phyloP scores from a whole-genome alignment of 2,329 filamentous ascomycete genomes.

The Penicillium frequentans region DNA sequence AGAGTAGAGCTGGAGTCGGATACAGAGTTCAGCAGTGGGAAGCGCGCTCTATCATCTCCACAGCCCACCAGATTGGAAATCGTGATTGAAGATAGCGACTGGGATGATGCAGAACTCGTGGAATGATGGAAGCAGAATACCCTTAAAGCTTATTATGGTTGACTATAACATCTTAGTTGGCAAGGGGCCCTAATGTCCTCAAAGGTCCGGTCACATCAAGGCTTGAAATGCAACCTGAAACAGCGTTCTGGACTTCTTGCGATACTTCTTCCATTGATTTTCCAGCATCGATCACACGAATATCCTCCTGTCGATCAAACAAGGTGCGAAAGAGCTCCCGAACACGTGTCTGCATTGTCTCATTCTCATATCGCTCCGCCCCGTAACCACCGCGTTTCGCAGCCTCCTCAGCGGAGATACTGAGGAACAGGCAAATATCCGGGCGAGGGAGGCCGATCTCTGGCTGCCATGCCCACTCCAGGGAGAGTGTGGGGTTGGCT shows the following conservation, averaged over 20 bases:
- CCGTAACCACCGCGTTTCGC: conserved; percentile 82
- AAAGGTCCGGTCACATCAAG: conserved; percentile 36
- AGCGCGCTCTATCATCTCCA: conserved; percentile 8
- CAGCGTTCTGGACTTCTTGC: conserved; percentile 34
- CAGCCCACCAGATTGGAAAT: conserved; percentile 32
- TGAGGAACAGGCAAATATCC: conserved; percentile 84
- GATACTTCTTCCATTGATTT: conserved; percentile 53
- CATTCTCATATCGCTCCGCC: conserved; percentile 82
- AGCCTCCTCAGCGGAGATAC: conserved; percentile 72
- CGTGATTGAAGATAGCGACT: conserved; percentile 58
- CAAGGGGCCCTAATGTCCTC: conserved; percentile 34
- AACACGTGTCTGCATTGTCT: conserved; percentile 78
- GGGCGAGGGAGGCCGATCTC: conserved; percentile 85
- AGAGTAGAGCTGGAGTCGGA: conserved; percentile 28
- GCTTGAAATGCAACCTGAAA: conserved; percentile 30
- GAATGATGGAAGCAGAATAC: conserved; percentile 28
- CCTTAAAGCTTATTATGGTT: background rate
- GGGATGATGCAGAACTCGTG: conserved; percentile 49
- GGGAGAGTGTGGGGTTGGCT: conserved; percentile 64
- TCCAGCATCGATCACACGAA: conserved; percentile 58
- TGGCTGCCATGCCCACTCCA: conserved; percentile 80
- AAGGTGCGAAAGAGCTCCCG: conserved; percentile 67
- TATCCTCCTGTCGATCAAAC: conserved; percentile 48
- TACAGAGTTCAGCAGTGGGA: conserved; percentile 17
- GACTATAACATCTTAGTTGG: conserved; percentile 12